Percentiles rank a stretch among this genome's conserved stretches.
phyloP scores from a whole-genome alignment of 2,329 filamentous ascomycete species.

The Calcarisporium arbuscula region DNA sequence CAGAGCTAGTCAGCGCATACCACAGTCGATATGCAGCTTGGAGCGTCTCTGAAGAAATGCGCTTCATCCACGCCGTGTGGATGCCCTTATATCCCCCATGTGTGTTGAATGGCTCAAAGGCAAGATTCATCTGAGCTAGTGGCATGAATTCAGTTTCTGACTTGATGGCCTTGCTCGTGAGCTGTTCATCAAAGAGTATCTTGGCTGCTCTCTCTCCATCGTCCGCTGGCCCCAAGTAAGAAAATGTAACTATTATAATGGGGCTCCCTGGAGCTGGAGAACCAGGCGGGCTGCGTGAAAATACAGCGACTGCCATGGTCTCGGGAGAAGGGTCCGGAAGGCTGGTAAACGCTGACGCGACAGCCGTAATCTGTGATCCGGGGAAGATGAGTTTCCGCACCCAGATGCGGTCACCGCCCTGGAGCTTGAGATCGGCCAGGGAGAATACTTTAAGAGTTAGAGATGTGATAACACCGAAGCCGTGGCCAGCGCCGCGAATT shows the following conservation, averaged over 20 bases:
- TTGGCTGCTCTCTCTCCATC: conserved; percentile 17
- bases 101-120: conserved; percentile 14
- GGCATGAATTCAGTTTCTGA: conserved; percentile 16
- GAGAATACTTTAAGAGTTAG: conserved; percentile 18
- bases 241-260: conserved; percentile 17
- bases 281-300: conserved; percentile 21
- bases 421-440: conserved; percentile 18
- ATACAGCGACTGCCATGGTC: conserved; percentile 15
- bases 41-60: conserved; percentile 12
- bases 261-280: conserved; percentile 22
- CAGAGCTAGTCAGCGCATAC: conserved; percentile 14
- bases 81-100: conserved; percentile 24
- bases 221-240: conserved; percentile 17
- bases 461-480: conserved; percentile 24
- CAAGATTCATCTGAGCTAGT: conserved; percentile 16
- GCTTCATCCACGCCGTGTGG: conserved; percentile 15
- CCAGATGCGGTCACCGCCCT: conserved; percentile 24
- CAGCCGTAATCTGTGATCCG: conserved; percentile 12
- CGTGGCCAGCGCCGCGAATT: conserved; percentile 27
- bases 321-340: conserved; percentile 12
- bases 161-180: conserved; percentile 14
- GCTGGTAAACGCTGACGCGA: conserved; percentile 14
- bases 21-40: conserved; percentile 16
- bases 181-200: conserved; percentile 10
- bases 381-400: conserved; percentile 22